These are phyloP conservation scores for Luffa aegyptiaca DNA, from an alignment of 306 rosid genomes.

Conservation along the genomic window DNA sequence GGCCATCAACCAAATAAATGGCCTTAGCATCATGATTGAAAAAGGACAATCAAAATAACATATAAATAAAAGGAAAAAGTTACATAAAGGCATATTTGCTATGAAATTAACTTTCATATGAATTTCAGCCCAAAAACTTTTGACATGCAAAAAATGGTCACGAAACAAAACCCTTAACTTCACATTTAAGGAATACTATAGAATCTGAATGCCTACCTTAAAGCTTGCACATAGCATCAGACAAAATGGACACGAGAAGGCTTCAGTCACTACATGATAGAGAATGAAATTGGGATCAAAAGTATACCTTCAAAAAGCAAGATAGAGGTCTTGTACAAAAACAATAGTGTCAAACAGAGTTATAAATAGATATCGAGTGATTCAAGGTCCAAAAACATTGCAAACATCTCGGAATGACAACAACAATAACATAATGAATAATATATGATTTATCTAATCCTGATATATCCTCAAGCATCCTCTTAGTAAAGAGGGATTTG, in stretches of 20 bases:
- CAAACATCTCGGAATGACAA: neutral
- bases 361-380: neutral
- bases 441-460: neutral
- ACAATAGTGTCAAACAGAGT: neutral
- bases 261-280: conserved; percentile 72
- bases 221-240: conserved; percentile 81
- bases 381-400: neutral
- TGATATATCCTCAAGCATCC: neutral
- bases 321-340: neutral
- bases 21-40: neutral
- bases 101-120: neutral
- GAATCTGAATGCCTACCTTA: conserved; percentile 43
- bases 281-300: conserved; percentile 4
- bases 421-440: neutral
- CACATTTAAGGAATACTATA: neutral
- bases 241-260: conserved; percentile 91
- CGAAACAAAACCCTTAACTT: neutral
- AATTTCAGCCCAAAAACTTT: neutral
- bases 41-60: neutral
- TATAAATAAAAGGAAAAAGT: neutral
- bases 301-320: neutral
- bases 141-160: neutral
- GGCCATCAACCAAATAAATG: neutral
- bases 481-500: neutral
- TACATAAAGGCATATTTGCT: neutral